Evolutionary conservation across 2,329 filamentous ascomycete species (phyloP).

Genomic region (Paraphoma sp.): DNA sequence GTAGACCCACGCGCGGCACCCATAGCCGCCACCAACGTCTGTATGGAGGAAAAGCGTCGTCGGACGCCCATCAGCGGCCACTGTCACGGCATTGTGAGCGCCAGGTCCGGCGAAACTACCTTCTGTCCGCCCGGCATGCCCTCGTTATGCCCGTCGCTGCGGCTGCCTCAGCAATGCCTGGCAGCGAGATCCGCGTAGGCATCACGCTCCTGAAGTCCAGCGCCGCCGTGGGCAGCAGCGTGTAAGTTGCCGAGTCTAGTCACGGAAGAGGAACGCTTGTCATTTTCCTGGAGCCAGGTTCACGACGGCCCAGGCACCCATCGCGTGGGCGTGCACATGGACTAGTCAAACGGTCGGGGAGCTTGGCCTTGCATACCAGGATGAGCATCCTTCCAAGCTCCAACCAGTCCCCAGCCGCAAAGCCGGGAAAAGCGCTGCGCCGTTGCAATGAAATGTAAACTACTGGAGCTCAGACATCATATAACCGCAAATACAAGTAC

Average conservation of each 20-base stretch:
- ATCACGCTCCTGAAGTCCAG: conserved; percentile 3
- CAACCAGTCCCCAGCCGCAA: conserved; percentile 45
- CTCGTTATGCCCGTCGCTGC: conserved; percentile 1
- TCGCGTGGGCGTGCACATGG: conserved; percentile 31
- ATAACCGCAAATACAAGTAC: conserved; percentile 42
- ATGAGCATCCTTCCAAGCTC: conserved; percentile 47
- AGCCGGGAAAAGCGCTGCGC: conserved; percentile 43
- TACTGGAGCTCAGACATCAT: conserved; percentile 39
- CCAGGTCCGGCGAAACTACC: conserved; percentile 11
- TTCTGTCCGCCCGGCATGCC: conserved; percentile 12
- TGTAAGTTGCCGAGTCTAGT: background rate
- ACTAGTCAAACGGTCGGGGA: conserved; percentile 46
- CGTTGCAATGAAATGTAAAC: conserved; percentile 36
- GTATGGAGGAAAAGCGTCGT: conserved; percentile 24
- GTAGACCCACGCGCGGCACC: conserved; percentile 29
- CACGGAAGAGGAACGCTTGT: conserved; percentile 20
- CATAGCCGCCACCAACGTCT: conserved; percentile 40
- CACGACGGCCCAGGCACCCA: conserved; percentile 33
- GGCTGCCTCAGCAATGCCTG: conserved; percentile 1
- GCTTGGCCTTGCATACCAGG: conserved; percentile 42
- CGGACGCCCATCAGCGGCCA: conserved; percentile 19
- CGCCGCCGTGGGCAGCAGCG: background rate
- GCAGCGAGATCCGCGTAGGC: conserved; percentile 12
- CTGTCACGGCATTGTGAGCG: conserved; percentile 19
- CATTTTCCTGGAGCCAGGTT: conserved; percentile 32